Evolutionary conservation across 768 basidiomycete genomes (phyloP).

Genomic region (Pleurotus tuber-regium): DNA sequence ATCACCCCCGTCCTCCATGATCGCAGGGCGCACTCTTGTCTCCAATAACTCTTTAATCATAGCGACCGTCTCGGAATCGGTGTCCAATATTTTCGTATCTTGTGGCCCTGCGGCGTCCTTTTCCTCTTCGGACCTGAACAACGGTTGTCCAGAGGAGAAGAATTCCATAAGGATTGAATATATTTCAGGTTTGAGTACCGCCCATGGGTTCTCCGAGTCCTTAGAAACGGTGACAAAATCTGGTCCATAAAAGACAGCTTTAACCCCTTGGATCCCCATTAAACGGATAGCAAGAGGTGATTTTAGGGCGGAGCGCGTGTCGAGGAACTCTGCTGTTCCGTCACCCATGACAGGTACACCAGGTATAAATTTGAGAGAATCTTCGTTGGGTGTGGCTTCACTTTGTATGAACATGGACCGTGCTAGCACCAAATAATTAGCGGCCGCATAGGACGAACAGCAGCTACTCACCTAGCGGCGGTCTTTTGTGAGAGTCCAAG

Average conservation of each 20-base stretch:
- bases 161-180: conserved; percentile 96
- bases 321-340: conserved; percentile 93
- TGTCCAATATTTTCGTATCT: conserved; percentile 91
- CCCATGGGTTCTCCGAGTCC: conserved; percentile 81
- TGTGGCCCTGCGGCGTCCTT: conserved; percentile 82
- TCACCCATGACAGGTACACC: conserved; percentile 85
- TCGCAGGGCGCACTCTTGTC: conserved; percentile 91
- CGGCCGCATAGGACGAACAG: not conserved
- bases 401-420: conserved; percentile 99
- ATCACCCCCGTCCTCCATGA: conserved; percentile 99
- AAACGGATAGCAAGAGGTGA: conserved; percentile 94
- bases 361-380: conserved; percentile 97
- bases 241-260: conserved; percentile 89
- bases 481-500: conserved; percentile 6
- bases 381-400: conserved; percentile 94
- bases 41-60: conserved; percentile 99
- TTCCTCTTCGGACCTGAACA: conserved; percentile 85
- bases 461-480: conserved; percentile 26
- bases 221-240: conserved; percentile 98
- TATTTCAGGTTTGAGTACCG: conserved; percentile 92
- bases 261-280: conserved; percentile 93
- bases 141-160: conserved; percentile 85
- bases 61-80: conserved; percentile 93
- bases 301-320: conserved; percentile 78
- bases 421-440: conserved; percentile 33